A percentile compares a stretch with the other conserved stretches of the same genome.
phyloP scores from a whole-genome alignment of 805 yeast species.

The Saccharomycopsis babjevae region DNA sequence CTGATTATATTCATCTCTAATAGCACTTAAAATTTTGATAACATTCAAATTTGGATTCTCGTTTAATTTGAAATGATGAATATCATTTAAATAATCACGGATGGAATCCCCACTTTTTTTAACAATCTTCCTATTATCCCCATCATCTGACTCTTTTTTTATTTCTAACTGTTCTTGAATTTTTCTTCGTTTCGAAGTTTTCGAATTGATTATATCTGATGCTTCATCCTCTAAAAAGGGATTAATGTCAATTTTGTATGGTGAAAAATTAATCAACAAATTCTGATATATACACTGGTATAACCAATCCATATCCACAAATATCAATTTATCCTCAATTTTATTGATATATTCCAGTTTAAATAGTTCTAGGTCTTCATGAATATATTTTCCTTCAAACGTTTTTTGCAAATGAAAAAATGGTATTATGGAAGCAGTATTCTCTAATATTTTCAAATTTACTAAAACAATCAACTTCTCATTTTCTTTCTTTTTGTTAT shows the following conservation, averaged over 20 bases:
- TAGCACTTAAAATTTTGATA: constrained; percentile 6
- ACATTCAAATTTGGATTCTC: constrained; percentile 15
- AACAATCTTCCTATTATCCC: neutral
- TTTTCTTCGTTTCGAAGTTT: neutral
- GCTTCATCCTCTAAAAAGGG: neutral
- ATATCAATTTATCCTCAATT: neutral
- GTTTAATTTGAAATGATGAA: neutral
- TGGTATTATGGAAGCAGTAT: neutral
- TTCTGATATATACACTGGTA: neutral
- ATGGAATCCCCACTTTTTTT: neutral
- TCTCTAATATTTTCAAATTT: neutral
- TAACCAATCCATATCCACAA: neutral
- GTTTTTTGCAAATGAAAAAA: neutral
- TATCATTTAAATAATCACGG: neutral
- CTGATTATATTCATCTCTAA: constrained; percentile 21
- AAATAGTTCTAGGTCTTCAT: neutral
- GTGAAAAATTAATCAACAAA: neutral
- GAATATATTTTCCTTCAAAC: neutral
- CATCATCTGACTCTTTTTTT: neutral
- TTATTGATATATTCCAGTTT: neutral
- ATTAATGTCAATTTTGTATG: neutral
- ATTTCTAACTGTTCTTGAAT: neutral
- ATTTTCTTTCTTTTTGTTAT: neutral
- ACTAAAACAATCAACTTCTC: neutral
- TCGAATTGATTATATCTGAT: neutral